These are phyloP conservation scores for Orychophragmus violaceus DNA, from an alignment of 345 rosid genomes.

Conservation along the genomic window DNA sequence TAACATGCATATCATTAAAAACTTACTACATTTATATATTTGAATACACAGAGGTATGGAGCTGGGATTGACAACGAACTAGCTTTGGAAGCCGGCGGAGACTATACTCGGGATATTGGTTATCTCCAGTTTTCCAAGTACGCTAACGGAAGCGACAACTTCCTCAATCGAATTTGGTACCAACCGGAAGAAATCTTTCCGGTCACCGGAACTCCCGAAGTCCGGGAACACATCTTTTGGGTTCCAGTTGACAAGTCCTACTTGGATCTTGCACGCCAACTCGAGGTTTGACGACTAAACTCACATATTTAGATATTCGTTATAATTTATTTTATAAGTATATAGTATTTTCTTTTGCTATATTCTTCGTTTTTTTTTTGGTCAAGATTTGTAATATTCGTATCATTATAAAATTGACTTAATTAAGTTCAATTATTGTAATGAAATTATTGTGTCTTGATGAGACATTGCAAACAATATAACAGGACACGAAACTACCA, in stretches of 20 bases:
- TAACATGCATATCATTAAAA: background rate
- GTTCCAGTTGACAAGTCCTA: constrained; percentile 48
- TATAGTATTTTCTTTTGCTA: background rate
- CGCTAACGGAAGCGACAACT: constrained; percentile 32
- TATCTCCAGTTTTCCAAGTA: constrained; percentile 40
- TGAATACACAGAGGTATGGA: constrained; percentile 48
- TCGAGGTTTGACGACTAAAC: constrained; percentile 36
- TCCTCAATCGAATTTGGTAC: constrained; percentile 61
- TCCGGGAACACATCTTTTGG: constrained; percentile 58
- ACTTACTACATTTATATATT: background rate
- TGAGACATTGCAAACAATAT: background rate
- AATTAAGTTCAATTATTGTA: background rate
- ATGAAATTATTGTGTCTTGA: background rate
- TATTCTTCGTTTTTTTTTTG: background rate
- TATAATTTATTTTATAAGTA: background rate
- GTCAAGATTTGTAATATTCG: background rate
- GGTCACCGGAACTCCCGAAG: constrained; percentile 60
- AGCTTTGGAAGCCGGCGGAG: constrained; percentile 59
- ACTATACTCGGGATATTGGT: constrained; percentile 60
- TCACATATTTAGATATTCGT: background rate
- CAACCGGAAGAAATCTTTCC: constrained; percentile 78
- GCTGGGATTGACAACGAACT: constrained; percentile 46
- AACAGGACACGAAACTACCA: constrained; percentile 40
- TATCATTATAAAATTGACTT: background rate
- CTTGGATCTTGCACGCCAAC: constrained; percentile 34